Evolutionary conservation across 129 eudicot species (phyloP).

Genomic region (Ambrosia artemisiifolia): DNA sequence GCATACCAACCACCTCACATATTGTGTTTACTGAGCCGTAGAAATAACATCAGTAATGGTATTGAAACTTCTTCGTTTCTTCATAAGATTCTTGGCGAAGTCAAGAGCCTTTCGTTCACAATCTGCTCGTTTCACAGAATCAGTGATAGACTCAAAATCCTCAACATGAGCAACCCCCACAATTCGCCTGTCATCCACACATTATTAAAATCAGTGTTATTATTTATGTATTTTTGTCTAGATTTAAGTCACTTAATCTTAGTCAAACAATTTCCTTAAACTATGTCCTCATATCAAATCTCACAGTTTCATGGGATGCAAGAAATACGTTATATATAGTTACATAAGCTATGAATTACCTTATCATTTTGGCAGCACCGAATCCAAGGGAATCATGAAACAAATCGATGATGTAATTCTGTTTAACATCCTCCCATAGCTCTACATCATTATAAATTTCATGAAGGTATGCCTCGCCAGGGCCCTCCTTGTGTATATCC

Average conservation of each 20-base stretch:
- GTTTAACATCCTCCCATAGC: constrained; percentile 53
- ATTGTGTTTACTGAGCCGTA: constrained; percentile 40
- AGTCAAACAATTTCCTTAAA: background rate
- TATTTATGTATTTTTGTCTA: background rate
- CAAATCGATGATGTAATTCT: constrained; percentile 68
- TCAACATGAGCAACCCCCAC: constrained; percentile 98
- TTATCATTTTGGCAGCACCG: constrained; percentile 95
- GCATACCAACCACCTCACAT: constrained; percentile 16
- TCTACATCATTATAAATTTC: constrained; percentile 64
- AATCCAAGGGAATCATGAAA: constrained; percentile 91
- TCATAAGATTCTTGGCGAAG: constrained; percentile 69
- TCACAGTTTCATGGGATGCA: background rate
- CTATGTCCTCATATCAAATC: too few relatives aligned
- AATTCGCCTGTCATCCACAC: constrained; percentile 61
- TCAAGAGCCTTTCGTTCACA: constrained; percentile 85
- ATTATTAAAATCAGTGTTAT: background rate
- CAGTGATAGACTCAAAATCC: constrained; percentile 80
- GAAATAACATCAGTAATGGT: constrained; percentile 62
- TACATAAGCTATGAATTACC: constrained; percentile 36
- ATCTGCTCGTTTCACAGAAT: constrained; percentile 57
- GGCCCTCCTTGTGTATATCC: constrained; percentile 84
- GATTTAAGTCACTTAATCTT: background rate
- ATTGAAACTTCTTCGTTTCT: constrained; percentile 56
- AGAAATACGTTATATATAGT: background rate
- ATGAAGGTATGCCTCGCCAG: constrained; percentile 90